Percentiles rank a stretch among this genome's conserved stretches.
Evolutionary conservation across 2,329 filamentous ascomycete genomes (phyloP).

Genomic region (Penicillium sp.): DNA sequence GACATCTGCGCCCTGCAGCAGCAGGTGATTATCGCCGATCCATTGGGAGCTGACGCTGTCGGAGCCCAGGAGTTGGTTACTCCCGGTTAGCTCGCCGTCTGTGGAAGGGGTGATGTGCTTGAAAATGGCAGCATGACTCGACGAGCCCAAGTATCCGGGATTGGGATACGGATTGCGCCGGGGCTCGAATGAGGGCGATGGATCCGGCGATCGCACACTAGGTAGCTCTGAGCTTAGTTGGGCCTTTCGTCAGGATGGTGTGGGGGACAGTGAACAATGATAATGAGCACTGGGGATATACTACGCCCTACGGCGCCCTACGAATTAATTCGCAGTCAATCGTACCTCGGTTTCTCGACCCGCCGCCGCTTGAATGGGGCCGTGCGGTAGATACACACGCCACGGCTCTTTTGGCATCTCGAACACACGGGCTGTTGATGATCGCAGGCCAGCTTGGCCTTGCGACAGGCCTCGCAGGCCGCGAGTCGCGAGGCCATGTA

Average conservation of each 20-base stretch:
- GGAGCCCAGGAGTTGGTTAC: constrained; percentile 4
- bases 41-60: constrained; percentile 16
- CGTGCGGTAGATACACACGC: constrained; percentile 30
- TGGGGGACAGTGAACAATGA: not conserved
- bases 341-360: constrained; percentile 23
- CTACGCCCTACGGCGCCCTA: constrained; percentile 3
- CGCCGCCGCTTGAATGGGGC: constrained; percentile 30
- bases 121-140: constrained; percentile 34
- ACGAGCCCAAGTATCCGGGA: constrained; percentile 32
- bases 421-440: constrained; percentile 26
- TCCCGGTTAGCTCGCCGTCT: constrained; percentile 15
- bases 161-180: constrained; percentile 31
- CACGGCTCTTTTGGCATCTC: constrained; percentile 20
- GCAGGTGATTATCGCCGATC: constrained; percentile 26
- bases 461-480: constrained; percentile 30
- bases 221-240: not conserved
- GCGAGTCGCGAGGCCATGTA: constrained; percentile 26
- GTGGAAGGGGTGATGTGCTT: constrained; percentile 28
- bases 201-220: constrained; percentile 21
- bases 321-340: not conserved
- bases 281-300: not conserved
- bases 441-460: constrained; percentile 29
- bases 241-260: not conserved
- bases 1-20: constrained; percentile 30
- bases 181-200: constrained; percentile 24